Percentiles rank a stretch among this genome's conserved stretches.
Evolutionary conservation across 768 basidiomycete species (phyloP).

Genomic region (Naganishia kalamii): DNA sequence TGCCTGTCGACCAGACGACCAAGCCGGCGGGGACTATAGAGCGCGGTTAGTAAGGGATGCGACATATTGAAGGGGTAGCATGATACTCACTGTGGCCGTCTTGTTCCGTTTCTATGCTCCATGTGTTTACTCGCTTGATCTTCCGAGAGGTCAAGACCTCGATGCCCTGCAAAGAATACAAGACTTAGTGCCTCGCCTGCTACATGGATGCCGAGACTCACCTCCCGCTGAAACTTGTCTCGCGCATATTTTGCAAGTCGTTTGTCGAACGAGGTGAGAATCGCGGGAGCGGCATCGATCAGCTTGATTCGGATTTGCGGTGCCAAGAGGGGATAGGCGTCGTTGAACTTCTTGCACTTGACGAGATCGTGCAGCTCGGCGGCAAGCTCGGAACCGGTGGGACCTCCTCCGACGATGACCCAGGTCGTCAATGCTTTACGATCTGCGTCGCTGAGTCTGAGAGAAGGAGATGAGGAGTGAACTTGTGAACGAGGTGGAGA

Average conservation of each 20-base stretch:
- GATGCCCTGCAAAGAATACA: constrained; percentile 23
- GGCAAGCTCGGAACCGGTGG: constrained; percentile 79
- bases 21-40: constrained; percentile 67
- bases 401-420: constrained; percentile 86
- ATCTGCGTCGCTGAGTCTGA: constrained; percentile 65
- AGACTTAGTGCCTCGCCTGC: background rate
- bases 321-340: constrained; percentile 49
- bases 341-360: constrained; percentile 50
- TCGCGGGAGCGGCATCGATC: constrained; percentile 73
- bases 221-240: constrained; percentile 60
- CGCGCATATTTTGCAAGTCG: constrained; percentile 38
- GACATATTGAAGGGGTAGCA: background rate
- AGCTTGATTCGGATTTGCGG: constrained; percentile 57
- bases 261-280: constrained; percentile 68
- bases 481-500: background rate
- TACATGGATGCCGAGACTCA: background rate
- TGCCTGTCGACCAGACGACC: constrained; percentile 80
- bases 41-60: background rate
- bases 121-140: constrained; percentile 30
- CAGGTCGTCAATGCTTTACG: constrained; percentile 72
- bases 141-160: constrained; percentile 26
- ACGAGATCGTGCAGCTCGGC: constrained; percentile 71
- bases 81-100: constrained; percentile 58
- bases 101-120: constrained; percentile 28
- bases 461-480: constrained; percentile 64